A percentile compares a stretch with the other conserved stretches of the same genome.
Evolutionary conservation across 176 grass and related monocot genomes (phyloP).

Genomic region (Carex kokanica): DNA sequence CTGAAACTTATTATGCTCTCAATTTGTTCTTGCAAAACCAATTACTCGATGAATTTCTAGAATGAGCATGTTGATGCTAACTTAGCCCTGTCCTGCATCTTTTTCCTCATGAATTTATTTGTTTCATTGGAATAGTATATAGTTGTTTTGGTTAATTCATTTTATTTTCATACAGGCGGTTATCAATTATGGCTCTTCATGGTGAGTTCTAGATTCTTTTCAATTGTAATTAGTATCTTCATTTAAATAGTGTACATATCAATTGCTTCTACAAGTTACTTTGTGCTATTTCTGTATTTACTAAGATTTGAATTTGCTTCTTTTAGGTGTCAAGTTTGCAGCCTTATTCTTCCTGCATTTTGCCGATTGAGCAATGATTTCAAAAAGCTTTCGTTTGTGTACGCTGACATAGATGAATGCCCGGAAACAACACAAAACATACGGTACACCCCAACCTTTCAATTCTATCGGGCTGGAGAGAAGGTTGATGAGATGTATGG

Average conservation of each 20-base stretch:
- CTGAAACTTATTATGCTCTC: neutral
- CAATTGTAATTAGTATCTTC: neutral
- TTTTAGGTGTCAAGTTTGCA: conserved; percentile 69
- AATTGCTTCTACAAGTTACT: neutral
- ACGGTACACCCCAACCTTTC: conserved; percentile 86
- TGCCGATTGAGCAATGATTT: conserved; percentile 73
- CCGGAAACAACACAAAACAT: conserved; percentile 73
- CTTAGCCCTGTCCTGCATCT: neutral
- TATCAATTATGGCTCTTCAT: conserved; percentile 75
- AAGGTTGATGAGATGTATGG: conserved; percentile 88
- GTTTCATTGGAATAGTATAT: neutral
- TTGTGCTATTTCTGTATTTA: neutral
- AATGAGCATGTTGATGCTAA: neutral
- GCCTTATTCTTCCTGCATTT: conserved; percentile 67
- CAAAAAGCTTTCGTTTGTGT: conserved; percentile 73
- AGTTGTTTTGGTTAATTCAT: conserved; percentile 22
- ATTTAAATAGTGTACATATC: neutral
- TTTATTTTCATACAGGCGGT: conserved; percentile 54
- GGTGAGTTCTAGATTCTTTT: conserved; percentile 41
- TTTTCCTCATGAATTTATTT: neutral
- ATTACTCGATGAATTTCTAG: neutral
- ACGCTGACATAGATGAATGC: conserved; percentile 87
- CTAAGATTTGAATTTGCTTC: neutral
- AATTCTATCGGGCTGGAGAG: conserved; percentile 77
- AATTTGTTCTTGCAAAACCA: neutral